Percentiles rank a stretch among this genome's conserved stretches.
phyloP scores from a whole-genome alignment of 805 yeast genomes.

The Cyberlindnera mrakii region DNA sequence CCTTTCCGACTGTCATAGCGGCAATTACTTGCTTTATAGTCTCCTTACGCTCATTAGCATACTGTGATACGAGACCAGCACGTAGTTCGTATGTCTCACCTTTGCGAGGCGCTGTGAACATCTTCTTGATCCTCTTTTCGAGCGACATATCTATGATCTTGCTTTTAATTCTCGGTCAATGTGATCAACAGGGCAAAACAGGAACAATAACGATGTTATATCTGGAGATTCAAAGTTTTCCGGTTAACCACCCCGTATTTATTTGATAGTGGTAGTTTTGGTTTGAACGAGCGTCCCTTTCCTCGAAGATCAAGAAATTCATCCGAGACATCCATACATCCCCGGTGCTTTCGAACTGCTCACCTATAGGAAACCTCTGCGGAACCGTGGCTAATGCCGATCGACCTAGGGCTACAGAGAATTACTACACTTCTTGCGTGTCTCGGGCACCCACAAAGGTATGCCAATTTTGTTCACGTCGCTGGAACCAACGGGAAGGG shows the following conservation, averaged over 20 bases:
- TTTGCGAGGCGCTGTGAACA: constrained; percentile 52
- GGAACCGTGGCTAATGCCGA: constrained; percentile 20
- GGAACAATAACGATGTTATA: too few species aligned
- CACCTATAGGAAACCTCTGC: too few species aligned
- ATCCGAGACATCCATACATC: too few species aligned
- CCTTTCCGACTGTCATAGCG: constrained; percentile 98
- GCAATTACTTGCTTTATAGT: constrained; percentile 95
- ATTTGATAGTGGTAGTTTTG: too few species aligned
- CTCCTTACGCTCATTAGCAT: constrained; percentile 90
- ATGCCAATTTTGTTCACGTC: constrained; percentile 70
- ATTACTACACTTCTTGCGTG: constrained; percentile 37
- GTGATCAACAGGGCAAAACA: too few species aligned
- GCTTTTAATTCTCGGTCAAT: background rate
- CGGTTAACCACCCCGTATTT: too few species aligned
- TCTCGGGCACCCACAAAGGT: constrained; percentile 65
- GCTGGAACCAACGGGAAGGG: constrained; percentile 99
- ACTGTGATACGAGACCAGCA: constrained; percentile 88
- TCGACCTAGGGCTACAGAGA: constrained; percentile 55
- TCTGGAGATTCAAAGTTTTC: too few species aligned
- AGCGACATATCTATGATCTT: constrained; percentile 22
- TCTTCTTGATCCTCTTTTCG: constrained; percentile 47
- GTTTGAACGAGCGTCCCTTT: too few species aligned
- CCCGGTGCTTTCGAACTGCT: too few species aligned
- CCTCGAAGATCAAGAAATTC: too few species aligned
- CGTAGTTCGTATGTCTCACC: constrained; percentile 89